phyloP scores from a whole-genome alignment of 2,329 filamentous ascomycete species.

The Talaromyces sp. region DNA sequence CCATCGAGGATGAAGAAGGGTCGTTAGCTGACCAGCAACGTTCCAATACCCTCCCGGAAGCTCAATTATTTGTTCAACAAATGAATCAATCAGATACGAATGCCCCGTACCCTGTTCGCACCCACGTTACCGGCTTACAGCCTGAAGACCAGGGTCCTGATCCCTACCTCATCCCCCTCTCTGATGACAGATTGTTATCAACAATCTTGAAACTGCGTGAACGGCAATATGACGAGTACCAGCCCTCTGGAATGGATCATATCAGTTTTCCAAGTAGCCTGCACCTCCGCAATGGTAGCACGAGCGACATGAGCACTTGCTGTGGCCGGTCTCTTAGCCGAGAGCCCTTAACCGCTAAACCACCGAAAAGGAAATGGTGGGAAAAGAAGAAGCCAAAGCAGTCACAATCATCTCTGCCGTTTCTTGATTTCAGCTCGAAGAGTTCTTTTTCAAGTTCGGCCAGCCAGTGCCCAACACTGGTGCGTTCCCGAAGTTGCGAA shows the following conservation, averaged over 20 bases:
- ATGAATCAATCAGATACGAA: constrained; percentile 28
- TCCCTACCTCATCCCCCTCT: constrained; percentile 61
- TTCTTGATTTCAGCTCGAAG: constrained; percentile 17
- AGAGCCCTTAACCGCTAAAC: constrained; percentile 23
- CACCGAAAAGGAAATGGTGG: constrained; percentile 11
- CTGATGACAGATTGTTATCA: constrained; percentile 66
- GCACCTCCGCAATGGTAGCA: constrained; percentile 26
- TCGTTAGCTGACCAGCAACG: constrained; percentile 16
- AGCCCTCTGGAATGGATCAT: constrained; percentile 11
- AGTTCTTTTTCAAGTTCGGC: constrained; percentile 24
- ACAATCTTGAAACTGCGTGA: constrained; percentile 67
- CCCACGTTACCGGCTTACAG: constrained; percentile 24
- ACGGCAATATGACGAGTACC: constrained; percentile 16
- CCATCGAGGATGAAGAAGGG: constrained; percentile 26
- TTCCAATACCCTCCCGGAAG: constrained; percentile 25
- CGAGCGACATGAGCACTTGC: constrained; percentile 24
- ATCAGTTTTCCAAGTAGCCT: constrained; percentile 10
- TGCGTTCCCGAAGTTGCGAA: constrained; percentile 32
- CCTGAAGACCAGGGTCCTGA: constrained; percentile 46
- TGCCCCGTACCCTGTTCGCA: constrained; percentile 22
- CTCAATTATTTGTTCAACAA: constrained; percentile 28
- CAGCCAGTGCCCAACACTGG: constrained; percentile 22
- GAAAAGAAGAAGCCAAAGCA: constrained; percentile 7
- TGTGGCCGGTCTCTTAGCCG: constrained; percentile 24
- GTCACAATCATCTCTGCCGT: constrained; percentile 11